A percentile compares a stretch with the other conserved stretches of the same genome.
These are phyloP conservation scores for Rhodocollybia butyracea DNA, from an alignment of 768 basidiomycete genomes.

Conservation along the genomic window DNA sequence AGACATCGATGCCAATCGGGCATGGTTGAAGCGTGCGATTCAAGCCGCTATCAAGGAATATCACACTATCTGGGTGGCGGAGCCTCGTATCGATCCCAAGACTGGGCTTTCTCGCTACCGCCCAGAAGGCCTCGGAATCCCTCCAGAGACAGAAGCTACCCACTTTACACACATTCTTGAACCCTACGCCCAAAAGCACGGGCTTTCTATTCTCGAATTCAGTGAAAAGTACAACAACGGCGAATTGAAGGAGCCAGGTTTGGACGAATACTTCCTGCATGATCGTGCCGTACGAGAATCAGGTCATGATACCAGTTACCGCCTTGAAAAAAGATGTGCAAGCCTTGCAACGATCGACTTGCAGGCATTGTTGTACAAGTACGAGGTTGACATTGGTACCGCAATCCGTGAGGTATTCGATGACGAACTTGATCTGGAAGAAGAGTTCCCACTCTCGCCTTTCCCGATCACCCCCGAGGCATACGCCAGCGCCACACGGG, in stretches of 20 bases:
- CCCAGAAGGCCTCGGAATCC: constrained; percentile 92
- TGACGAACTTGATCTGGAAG: constrained; percentile 87
- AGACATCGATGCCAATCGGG: constrained; percentile 73
- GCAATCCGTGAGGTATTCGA: constrained; percentile 95
- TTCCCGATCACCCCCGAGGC: constrained; percentile 82
- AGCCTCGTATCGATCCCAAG: constrained; percentile 91
- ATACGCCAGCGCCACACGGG: constrained; percentile 60
- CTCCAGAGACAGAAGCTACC: constrained; percentile 96
- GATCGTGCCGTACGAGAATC: constrained; percentile 96
- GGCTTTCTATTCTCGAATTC: constrained; percentile 92
- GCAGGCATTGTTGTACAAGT: constrained; percentile 96
- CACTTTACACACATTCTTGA: constrained; percentile 98
- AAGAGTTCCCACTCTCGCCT: constrained; percentile 87
- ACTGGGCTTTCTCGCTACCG: constrained; percentile 94
- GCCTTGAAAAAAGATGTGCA: constrained; percentile 96
- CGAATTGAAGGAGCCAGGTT: constrained; percentile 72
- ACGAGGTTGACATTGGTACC: constrained; percentile 97
- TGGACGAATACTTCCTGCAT: constrained; percentile 97
- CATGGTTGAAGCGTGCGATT: constrained; percentile 94
- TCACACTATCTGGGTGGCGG: constrained; percentile 94
- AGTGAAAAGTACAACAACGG: constrained; percentile 94
- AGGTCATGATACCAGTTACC: constrained; percentile 94
- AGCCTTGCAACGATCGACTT: constrained; percentile 96
- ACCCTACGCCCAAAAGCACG: constrained; percentile 89
- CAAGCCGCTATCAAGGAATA: constrained; percentile 99